Evolutionary conservation across 1,284 basidiomycete species (phyloP).

Genomic region (Cryptococcus sp.): DNA sequence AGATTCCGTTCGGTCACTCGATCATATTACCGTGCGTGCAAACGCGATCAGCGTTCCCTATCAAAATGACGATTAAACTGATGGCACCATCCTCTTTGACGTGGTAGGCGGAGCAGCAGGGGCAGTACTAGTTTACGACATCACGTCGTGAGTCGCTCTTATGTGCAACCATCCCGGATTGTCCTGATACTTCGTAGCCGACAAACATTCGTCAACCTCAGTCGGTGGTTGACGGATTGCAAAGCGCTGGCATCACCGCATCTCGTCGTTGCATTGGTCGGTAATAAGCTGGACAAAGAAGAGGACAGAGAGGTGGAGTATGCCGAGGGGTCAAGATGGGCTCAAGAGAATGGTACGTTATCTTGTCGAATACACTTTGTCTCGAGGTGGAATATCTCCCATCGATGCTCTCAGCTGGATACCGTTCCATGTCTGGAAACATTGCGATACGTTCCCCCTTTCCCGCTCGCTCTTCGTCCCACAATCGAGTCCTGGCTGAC

Average conservation of each 20-base stretch:
- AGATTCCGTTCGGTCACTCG: constrained; percentile 94
- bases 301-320: constrained; percentile 94
- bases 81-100: background rate
- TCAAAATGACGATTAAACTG: too few relatives aligned
- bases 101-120: constrained; percentile 72
- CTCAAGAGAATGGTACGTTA: constrained; percentile 79
- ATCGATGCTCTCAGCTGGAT: background rate
- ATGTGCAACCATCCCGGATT: background rate
- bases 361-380: background rate
- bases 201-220: constrained; percentile 71
- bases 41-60: too few relatives aligned
- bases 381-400: background rate
- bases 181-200: constrained; percentile 37
- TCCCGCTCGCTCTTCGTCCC: background rate
- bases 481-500: constrained; percentile 22
- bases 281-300: constrained; percentile 92
- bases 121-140: constrained; percentile 94
- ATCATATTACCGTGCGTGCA: constrained; percentile 76
- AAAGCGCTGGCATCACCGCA: constrained; percentile 81
- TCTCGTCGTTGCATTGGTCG: constrained; percentile 86
- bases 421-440: too few relatives aligned
- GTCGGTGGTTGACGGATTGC: constrained; percentile 88
- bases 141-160: constrained; percentile 71
- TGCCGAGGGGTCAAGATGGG: constrained; percentile 91
- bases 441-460: too few relatives aligned